Base-by-base conservation (phyloP, 2,329 filamentous ascomycete genomes). In the Cladosporium sp. region DNA sequence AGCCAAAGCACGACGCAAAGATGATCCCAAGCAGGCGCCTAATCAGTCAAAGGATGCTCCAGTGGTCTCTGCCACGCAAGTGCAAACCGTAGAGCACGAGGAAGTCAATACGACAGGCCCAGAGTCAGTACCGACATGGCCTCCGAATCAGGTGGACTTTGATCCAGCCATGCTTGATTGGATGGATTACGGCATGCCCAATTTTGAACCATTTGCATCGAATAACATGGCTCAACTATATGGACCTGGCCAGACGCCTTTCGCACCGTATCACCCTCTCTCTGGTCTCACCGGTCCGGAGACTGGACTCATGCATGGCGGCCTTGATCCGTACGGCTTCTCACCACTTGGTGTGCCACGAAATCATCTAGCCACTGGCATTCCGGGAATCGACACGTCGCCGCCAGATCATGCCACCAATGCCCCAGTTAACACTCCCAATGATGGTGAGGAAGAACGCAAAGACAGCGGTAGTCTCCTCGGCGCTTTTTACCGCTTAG, bases 401-500 rank as follows among this genome's bases (percentile, higher is more conserved):
- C 53, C 51, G 39, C 36, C 30, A 39, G 30, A 46, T 10, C n/a
- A 64, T 26, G 36, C 43, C 10, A 32, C 25, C 5, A 48, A 56
- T 36, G 43, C 25, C 53, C 21, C 32, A 4, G 36, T 49, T 10
- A 46, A 30, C 26, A 57, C 34, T 10, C 54, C 60, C 1, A 26
- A 30, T 5, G n/a, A 51, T 8, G n/a, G 54, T 10, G 56, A 53
- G 23, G 25, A 36, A 28, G 51, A 46, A 21, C 23, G 28, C 18
- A 57, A 56, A 23, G 56, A 58, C 49, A 34, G 49, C 23, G 59
- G 39, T 3, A 67, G 61, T 32, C 63, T 71, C 6, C 67, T 72
- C 5, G 65, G 68, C 39, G 71, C 70, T 3, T 72, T 65, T 56
- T 75, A 70, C 57, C 69, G 67, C 43, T 60, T 69, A 58, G 69